Conservation (phyloP, 768 basidiomycete genomes). For the Leccinum variicolor region DNA sequence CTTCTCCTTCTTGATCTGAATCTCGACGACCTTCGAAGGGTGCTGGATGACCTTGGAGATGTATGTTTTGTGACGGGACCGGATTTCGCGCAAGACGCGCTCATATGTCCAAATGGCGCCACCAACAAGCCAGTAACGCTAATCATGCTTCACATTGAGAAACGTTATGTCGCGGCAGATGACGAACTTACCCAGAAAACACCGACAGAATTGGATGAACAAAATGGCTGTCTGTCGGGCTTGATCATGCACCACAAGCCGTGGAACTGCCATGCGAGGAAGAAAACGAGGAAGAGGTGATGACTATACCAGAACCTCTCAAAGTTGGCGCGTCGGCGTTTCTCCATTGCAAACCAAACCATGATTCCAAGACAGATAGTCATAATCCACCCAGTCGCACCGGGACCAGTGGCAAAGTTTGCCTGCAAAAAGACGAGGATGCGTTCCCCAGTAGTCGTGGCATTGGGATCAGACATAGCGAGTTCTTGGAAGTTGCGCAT, state of each 20-base stretch:
- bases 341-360: slow-evolving; percentile 85
- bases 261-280: slow-evolving; percentile 91
- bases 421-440: slow-evolving; percentile 68
- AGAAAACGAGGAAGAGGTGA: slow-evolving; percentile 90
- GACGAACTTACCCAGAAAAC: slow-evolving; percentile 83
- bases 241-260: slow-evolving; percentile 98
- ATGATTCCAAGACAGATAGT: slow-evolving; percentile 67
- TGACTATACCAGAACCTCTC: slow-evolving; percentile 90
- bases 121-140: slow-evolving; percentile 90
- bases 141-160: slow-evolving; percentile 4
- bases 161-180: neutral
- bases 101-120: slow-evolving; percentile 84
- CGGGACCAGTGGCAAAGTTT: slow-evolving; percentile 84
- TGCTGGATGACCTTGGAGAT: slow-evolving; percentile 95
- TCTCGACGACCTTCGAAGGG: slow-evolving; percentile 89
- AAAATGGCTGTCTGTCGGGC: slow-evolving; percentile 85
- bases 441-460: slow-evolving; percentile 50
- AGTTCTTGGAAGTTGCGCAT: slow-evolving; percentile 81
- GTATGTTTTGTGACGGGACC: slow-evolving; percentile 87
- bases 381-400: slow-evolving; percentile 89
- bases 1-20: slow-evolving; percentile 98
- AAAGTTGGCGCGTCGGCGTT: slow-evolving; percentile 70
- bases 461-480: slow-evolving; percentile 51
- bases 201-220: slow-evolving; percentile 80
- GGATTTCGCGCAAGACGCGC: slow-evolving; percentile 88